Evolutionary conservation across 2,329 filamentous ascomycete genomes (phyloP).

Genomic region (Cladosporium sp.): DNA sequence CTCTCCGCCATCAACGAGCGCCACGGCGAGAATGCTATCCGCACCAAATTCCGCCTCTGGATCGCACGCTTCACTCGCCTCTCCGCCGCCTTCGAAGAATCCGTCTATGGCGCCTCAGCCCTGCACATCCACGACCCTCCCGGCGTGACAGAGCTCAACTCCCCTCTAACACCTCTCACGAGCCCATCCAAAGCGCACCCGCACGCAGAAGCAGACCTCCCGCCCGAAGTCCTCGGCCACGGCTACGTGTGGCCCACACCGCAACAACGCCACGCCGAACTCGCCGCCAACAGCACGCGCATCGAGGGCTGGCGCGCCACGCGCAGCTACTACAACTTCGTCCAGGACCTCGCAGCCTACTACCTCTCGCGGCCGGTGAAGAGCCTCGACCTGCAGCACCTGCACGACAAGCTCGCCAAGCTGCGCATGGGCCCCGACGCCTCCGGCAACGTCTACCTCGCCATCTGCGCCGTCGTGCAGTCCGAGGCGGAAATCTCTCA

Average conservation of each 20-base stretch:
- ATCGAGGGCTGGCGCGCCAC: constrained; percentile 98
- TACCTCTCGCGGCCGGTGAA: constrained; percentile 56
- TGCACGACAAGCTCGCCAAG: constrained; percentile 84
- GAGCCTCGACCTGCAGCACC: constrained; percentile 81
- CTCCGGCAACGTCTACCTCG: constrained; percentile 79
- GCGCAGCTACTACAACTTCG: constrained; percentile 90
- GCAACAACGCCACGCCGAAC: constrained; percentile 71
- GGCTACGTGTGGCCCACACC: constrained; percentile 96
- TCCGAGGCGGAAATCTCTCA: constrained; percentile 75
- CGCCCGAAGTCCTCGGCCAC: constrained; percentile 56
- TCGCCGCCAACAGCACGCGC: constrained; percentile 84
- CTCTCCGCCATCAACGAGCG: constrained; percentile 77
- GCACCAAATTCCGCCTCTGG: constrained; percentile 92
- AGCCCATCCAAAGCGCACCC: constrained; percentile 8
- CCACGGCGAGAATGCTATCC: constrained; percentile 83
- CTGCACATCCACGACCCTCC: constrained; percentile 61
- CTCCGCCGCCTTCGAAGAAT: constrained; percentile 90
- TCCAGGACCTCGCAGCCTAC: constrained; percentile 43
- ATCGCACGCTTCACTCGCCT: constrained; percentile 91
- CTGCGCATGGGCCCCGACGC: constrained; percentile 73
- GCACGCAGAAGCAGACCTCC: constrained; percentile 14
- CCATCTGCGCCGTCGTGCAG: constrained; percentile 62
- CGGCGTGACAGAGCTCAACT: constrained; percentile 82
- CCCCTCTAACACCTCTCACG: constrained; percentile 40
- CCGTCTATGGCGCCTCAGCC: constrained; percentile 87